Base-by-base conservation (phyloP, 306 rosid genomes). In the Glycine latifolia region DNA sequence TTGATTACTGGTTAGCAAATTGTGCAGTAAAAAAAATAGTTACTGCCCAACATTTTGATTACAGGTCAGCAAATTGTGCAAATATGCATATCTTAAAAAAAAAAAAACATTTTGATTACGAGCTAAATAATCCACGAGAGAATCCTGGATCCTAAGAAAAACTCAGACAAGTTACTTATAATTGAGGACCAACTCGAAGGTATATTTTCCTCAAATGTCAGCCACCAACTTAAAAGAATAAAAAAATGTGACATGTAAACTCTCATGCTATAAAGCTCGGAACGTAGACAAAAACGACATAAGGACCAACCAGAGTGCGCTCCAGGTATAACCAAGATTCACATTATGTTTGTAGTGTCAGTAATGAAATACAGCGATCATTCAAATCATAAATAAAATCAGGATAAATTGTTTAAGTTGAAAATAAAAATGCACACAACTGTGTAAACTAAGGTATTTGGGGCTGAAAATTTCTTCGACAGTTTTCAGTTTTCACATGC, bases 371-470 rank as follows among this genome's bases (percentile, higher is more conserved):
- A 71, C 47, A 61, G 39, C 35, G 54, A 37, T 54, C 75, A 4
- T 50, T 80, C 66, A 77, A 75, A 67, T 15, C 39, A 71, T 46
- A 6, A 14, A 26, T 26, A 65, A 63, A 80, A 80, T 73, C 52
- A 63, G 67, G 62, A 52, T 59, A 65, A 54, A 58, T 52, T 77
- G 33, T 37, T 26, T n/a, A 11, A 16, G 71, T 16, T 26, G 44
- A 37, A 67, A 65, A 80, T 52, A 11, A 47, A 77, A 73, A 73
- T 84, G 9, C 82, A 77, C 71, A 83, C 81, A 80, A 20, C 37
- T 48, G 84, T 71, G 62, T 70, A 71, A 74, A 13, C 55, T 33
- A 48, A 26, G 50, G 56, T 63, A 10, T 79, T 14, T 10, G 15
- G 5, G 10, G 13, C 31, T 52, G 20, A 73, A 62, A 79, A 9